Evolutionary conservation across 257 asterid genomes (phyloP).

Genomic region (Perilla frutescens): DNA sequence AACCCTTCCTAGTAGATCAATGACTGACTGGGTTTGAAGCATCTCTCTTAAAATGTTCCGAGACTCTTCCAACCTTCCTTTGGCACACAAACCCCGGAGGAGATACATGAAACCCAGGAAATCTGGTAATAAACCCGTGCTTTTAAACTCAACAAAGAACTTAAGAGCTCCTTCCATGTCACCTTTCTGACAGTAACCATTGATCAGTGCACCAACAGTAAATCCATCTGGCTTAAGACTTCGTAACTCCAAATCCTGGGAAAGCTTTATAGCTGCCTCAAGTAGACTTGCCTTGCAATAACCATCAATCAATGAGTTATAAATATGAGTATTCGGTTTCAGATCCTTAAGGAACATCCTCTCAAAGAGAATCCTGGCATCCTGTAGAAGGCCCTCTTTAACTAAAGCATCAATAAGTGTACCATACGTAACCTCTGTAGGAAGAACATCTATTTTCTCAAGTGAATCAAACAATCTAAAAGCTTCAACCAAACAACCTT

Average conservation of each 20-base stretch:
- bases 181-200: constrained; percentile 75
- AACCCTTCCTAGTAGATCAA: constrained; percentile 55
- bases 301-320: constrained; percentile 81
- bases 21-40: constrained; percentile 65
- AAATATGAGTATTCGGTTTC: constrained; percentile 59
- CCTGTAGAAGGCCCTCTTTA: constrained; percentile 69
- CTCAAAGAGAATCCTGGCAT: constrained; percentile 68
- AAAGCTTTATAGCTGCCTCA: constrained; percentile 64
- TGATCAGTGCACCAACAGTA: constrained; percentile 72
- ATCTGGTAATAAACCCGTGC: constrained; percentile 70
- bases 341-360: constrained; percentile 62
- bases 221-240: constrained; percentile 73
- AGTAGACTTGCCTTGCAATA: constrained; percentile 68
- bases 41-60: constrained; percentile 75
- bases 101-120: constrained; percentile 77
- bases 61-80: constrained; percentile 98
- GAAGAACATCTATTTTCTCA: constrained; percentile 53
- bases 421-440: constrained; percentile 79
- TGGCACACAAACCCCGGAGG: constrained; percentile 73
- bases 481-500: constrained; percentile 86
- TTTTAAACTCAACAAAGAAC: constrained; percentile 61
- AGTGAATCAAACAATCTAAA: constrained; percentile 82
- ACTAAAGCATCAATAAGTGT: constrained; percentile 78
- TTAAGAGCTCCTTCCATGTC: constrained; percentile 89
- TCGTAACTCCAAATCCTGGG: constrained; percentile 60